A percentile compares a stretch with the other conserved stretches of the same genome.
Evolutionary conservation across 768 basidiomycete genomes (phyloP).

Genomic region (Botryobasidium botryosum): DNA sequence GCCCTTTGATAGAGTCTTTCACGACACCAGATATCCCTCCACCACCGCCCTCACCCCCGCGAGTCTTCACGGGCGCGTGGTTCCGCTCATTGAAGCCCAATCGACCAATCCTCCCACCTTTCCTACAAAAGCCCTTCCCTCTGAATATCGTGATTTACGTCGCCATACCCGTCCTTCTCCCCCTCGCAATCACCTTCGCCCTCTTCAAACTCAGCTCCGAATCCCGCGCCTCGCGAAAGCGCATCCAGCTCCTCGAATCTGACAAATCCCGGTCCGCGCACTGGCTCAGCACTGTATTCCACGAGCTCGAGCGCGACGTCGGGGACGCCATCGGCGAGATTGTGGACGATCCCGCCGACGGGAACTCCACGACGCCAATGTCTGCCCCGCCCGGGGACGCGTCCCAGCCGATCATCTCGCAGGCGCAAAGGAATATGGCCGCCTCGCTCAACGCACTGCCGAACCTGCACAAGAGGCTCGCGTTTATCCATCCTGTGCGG

Average conservation of each 20-base stretch:
- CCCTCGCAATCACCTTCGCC: slow-evolving; percentile 36
- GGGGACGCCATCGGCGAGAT: too few relatives aligned
- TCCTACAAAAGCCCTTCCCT: slow-evolving; percentile 44
- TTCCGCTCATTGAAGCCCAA: slow-evolving; percentile 31
- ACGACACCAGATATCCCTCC: slow-evolving; percentile 26
- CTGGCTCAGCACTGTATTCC: too few relatives aligned
- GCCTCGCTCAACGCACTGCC: slow-evolving; percentile 50
- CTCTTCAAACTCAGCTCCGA: slow-evolving; percentile 10
- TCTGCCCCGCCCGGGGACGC: too few relatives aligned
- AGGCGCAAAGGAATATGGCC: slow-evolving; percentile 39
- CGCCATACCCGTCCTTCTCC: slow-evolving; percentile 48
- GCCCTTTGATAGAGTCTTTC: slow-evolving; percentile 39
- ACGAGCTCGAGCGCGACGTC: too few relatives aligned
- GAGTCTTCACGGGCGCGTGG: too few relatives aligned
- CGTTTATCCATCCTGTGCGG: slow-evolving; percentile 41
- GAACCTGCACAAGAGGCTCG: slow-evolving; percentile 47
- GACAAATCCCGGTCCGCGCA: too few relatives aligned
- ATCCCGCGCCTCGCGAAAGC: slow-evolving; percentile 6
- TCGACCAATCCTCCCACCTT: slow-evolving; percentile 39
- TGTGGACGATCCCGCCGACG: too few relatives aligned
- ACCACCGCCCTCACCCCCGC: slow-evolving; percentile 19
- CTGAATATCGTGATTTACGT: slow-evolving; percentile 49
- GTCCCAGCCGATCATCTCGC: too few relatives aligned
- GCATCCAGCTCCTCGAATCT: too few relatives aligned
- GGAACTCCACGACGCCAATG: too few relatives aligned